Conservation (phyloP, 345 rosid genomes). For the Trapa bicornis region DNA sequence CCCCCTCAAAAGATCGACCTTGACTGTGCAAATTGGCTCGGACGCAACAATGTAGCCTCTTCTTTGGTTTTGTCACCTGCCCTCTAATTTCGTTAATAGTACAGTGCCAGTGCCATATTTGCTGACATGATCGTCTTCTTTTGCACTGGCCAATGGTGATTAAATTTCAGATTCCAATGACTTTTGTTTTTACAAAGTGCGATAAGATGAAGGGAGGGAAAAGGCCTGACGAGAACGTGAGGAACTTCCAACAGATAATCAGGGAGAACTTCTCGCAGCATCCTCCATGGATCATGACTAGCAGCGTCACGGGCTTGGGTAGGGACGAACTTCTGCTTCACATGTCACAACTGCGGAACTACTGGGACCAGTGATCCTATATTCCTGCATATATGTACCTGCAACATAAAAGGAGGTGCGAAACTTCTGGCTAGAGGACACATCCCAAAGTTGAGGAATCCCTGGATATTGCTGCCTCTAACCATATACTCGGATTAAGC, state of each 20-base stretch:
- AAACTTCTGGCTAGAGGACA: background rate
- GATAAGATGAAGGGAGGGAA: slow-evolving; percentile 75
- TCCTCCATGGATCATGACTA: slow-evolving; percentile 92
- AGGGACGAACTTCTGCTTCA: slow-evolving; percentile 93
- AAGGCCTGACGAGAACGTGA: slow-evolving; percentile 75
- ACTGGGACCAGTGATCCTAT: slow-evolving; percentile 17
- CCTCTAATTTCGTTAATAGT: background rate
- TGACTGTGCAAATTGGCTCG: slow-evolving; percentile 95
- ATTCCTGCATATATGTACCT: background rate
- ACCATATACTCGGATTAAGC: background rate
- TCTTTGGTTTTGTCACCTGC: background rate
- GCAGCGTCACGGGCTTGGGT: slow-evolving; percentile 73
- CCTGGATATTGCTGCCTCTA: background rate
- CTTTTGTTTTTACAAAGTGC: slow-evolving; percentile 82
- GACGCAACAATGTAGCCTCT: slow-evolving; percentile 58
- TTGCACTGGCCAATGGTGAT: background rate
- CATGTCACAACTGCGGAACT: slow-evolving; percentile 65
- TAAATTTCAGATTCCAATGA: slow-evolving; percentile 56
- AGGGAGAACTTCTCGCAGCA: slow-evolving; percentile 44
- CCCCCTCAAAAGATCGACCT: slow-evolving; percentile 89
- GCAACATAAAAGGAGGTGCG: background rate
- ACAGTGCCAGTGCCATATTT: no score
- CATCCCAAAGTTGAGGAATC: background rate
- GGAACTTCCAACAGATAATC: slow-evolving; percentile 55
- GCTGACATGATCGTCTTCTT: background rate